Conservation (phyloP, 2,329 filamentous ascomycete species). For the Xenoacremonium recifei region DNA sequence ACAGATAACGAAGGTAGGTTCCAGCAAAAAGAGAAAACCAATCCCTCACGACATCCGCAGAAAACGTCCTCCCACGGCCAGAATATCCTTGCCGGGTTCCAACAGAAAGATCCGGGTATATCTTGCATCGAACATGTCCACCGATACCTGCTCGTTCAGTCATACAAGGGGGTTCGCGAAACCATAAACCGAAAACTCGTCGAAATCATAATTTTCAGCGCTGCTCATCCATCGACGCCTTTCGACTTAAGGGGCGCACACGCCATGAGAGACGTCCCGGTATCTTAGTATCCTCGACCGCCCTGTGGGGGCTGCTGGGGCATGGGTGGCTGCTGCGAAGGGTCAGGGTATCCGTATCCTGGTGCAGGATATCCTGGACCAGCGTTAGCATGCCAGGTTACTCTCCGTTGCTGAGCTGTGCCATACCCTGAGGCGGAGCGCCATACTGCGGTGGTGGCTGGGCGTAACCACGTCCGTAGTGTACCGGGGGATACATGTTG, state of each 20-base stretch:
- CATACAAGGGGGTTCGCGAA: conserved; percentile 26
- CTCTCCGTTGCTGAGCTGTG: not conserved
- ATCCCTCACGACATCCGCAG: conserved; percentile 15
- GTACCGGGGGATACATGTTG: conserved; percentile 36
- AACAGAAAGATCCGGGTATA: conserved; percentile 28
- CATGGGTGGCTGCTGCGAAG: conserved; percentile 38
- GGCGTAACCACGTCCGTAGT: conserved; percentile 40
- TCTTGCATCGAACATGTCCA: conserved; percentile 28
- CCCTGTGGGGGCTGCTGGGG: conserved; percentile 38
- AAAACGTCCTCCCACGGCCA: conserved; percentile 27
- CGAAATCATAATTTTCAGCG: conserved; percentile 17
- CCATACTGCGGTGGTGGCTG: conserved; percentile 35
- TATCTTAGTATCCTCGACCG: conserved; percentile 41
- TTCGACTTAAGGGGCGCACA: conserved; percentile 2
- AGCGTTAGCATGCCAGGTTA: conserved; percentile 4
- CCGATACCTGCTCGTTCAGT: conserved; percentile 25
- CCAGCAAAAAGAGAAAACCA: not conserved
- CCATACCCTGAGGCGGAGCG: conserved; percentile 41
- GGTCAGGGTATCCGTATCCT: conserved; percentile 48
- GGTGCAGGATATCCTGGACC: conserved; percentile 36
- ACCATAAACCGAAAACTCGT: conserved; percentile 22
- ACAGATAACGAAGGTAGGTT: conserved; percentile 6
- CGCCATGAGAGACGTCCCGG: conserved; percentile 4
- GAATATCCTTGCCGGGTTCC: conserved; percentile 22
- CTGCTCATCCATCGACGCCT: conserved; percentile 9